Percentiles rank a stretch among this genome's conserved stretches.
Conservation (phyloP, 2,329 filamentous ascomycete genomes). For the Lecanosticta acicola region DNA sequence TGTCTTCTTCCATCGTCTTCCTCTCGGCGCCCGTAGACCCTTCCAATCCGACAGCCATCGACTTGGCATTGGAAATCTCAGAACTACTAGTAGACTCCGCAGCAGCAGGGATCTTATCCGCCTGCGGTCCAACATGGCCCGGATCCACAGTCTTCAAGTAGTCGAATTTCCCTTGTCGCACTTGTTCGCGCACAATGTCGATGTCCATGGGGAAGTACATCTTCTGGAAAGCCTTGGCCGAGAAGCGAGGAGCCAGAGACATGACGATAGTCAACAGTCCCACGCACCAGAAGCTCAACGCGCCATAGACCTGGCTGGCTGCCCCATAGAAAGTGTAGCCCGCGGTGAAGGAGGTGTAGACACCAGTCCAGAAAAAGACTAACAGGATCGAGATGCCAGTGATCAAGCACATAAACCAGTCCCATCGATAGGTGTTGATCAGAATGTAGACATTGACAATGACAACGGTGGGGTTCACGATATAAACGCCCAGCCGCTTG, state of each 20-base stretch:
- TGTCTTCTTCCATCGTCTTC: slow-evolving; percentile 65
- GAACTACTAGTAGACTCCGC: slow-evolving; percentile 54
- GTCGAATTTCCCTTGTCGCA: slow-evolving; percentile 74
- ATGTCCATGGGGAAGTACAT: slow-evolving; percentile 88
- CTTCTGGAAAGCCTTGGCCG: slow-evolving; percentile 82
- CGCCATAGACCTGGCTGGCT: slow-evolving; percentile 70
- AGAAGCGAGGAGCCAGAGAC: slow-evolving; percentile 81
- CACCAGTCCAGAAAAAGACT: slow-evolving; percentile 92
- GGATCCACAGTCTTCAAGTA: slow-evolving; percentile 57
- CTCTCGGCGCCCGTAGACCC: background rate
- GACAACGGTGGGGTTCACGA: slow-evolving; percentile 76
- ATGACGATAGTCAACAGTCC: slow-evolving; percentile 73
- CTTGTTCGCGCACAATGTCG: slow-evolving; percentile 92
- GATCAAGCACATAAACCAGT: slow-evolving; percentile 88
- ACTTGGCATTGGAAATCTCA: slow-evolving; percentile 39
- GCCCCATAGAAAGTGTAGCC: slow-evolving; percentile 68
- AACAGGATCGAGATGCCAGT: slow-evolving; percentile 76
- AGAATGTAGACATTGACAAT: slow-evolving; percentile 92
- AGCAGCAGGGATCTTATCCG: slow-evolving; percentile 37
- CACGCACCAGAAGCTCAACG: slow-evolving; percentile 81
- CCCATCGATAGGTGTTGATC: slow-evolving; percentile 96
- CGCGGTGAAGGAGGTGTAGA: slow-evolving; percentile 62
- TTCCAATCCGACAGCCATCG: background rate
- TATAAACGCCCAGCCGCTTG: slow-evolving; percentile 77
- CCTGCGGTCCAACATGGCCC: slow-evolving; percentile 32